Base-by-base conservation (phyloP, 495 filamentous ascomycete species). In the Durotheca rogersii region DNA sequence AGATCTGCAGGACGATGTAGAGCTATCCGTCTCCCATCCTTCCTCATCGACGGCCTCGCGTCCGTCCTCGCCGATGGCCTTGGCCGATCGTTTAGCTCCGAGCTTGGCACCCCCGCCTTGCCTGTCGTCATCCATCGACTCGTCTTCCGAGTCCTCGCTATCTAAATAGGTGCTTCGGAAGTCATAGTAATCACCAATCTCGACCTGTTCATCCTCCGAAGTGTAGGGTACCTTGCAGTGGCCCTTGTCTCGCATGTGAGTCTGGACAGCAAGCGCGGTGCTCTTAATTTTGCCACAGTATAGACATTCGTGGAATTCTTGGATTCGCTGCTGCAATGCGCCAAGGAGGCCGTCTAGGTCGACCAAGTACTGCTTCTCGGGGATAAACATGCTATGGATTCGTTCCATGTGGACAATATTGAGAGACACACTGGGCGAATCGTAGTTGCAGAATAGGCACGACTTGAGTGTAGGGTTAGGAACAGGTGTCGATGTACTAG, bases 101-200 rank as follows among this genome's bases (percentile, higher is more conserved):
- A 85, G 71, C 53, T 82, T 86, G 38, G 79, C 78, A 7, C 82
- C 82, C 17, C 80, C 81, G 27, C 70, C 72, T n/a, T 68, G 71
- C 37, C 68, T 58, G 10, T 70, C 67, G 20, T 69, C 72, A 0
- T 75, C 73, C n/a, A 75, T 72, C 7, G 69, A 71, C 39, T 80
- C 76, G 6, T 82, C 78, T 23, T 84, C 81, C 9, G 82, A 84
- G 3, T 76, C 74, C 40, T 81, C 82, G 7, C 69, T 73, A 62
- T 97, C 93, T 0, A 89, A 90, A 67, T 99, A 99, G 2, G 93
- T 94, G 69, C 84, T 85, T 44, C 86, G 77, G 80, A 99, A 99
- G 66, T 99, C 94, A 72, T 97, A 99, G 72, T 88, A 97, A 35
- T 97, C 87, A n/a, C 93, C 94, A 50, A 99, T 85, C 44, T 94